Percentiles rank a stretch among this genome's conserved stretches.
Conservation (phyloP, 2,329 filamentous ascomycete species). For the Claviceps pazoutovae region DNA sequence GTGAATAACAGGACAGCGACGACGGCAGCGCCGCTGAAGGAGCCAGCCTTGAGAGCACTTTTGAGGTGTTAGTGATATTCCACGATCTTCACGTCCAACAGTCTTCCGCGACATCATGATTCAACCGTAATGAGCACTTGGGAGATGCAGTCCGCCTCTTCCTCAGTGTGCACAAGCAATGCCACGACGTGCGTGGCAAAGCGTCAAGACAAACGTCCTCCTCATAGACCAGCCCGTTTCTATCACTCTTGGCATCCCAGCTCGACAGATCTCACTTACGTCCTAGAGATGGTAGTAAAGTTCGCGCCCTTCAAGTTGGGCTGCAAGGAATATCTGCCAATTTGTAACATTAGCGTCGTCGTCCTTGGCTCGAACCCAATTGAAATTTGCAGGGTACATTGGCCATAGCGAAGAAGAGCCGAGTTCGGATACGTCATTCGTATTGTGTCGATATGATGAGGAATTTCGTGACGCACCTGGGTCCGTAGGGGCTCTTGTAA, state of each 20-base stretch:
- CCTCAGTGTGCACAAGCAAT: background rate
- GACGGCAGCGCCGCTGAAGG: constrained; percentile 43
- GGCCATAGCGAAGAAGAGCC: background rate
- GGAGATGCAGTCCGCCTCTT: background rate
- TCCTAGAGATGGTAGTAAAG: constrained; percentile 28
- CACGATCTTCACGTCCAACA: background rate
- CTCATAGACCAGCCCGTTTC: background rate
- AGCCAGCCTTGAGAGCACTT: constrained; percentile 20
- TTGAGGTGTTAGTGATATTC: background rate
- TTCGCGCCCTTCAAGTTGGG: constrained; percentile 37
- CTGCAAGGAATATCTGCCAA: constrained; percentile 43
- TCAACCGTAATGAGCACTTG: background rate
- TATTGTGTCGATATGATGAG: background rate
- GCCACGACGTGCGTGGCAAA: background rate
- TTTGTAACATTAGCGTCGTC: constrained; percentile 14
- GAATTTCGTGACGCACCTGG: constrained; percentile 37
- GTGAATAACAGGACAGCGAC: constrained; percentile 45
- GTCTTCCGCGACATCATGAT: background rate
- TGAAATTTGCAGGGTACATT: background rate
- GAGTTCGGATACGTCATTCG: background rate
- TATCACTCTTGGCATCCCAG: background rate
- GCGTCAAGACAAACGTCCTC: background rate
- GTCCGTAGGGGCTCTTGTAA: constrained; percentile 51
- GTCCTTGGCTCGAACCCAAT: background rate
- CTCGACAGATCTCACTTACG: constrained; percentile 32